Conservation (phyloP, 179 eudicot genomes). For the Beta lomatogona region DNA sequence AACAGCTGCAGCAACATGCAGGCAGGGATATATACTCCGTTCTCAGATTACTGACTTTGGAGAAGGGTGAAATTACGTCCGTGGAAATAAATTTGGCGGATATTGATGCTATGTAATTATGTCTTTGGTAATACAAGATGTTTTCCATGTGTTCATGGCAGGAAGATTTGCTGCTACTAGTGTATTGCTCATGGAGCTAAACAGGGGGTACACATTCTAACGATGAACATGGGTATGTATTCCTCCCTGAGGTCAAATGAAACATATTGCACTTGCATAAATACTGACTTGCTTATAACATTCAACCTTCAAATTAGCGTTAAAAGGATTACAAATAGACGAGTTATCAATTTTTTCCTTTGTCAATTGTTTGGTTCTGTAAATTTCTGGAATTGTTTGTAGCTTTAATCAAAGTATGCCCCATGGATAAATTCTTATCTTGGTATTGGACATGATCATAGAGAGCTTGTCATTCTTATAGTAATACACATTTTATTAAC, state of each 20-base stretch:
- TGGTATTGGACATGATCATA: no score
- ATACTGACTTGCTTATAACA: neutral
- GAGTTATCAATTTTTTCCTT: no score
- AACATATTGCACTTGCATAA: neutral
- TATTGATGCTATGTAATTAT: neutral
- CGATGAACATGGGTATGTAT: neutral
- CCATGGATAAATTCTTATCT: no score
- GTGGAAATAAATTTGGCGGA: neutral
- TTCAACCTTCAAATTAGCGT: neutral
- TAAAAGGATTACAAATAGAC: neutral
- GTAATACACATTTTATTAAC: no score
- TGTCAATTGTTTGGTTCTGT: no score
- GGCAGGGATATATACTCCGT: slow-evolving; percentile 43
- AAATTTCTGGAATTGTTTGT: no score
- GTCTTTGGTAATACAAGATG: neutral
- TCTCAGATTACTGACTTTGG: slow-evolving; percentile 49
- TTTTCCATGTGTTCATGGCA: neutral
- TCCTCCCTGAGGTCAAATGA: neutral
- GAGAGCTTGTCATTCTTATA: no score
- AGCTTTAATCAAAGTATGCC: no score
- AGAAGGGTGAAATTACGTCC: slow-evolving; percentile 32
- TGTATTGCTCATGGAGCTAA: neutral
- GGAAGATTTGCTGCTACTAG: neutral
- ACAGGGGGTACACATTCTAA: neutral
- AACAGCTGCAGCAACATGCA: slow-evolving; percentile 46